phyloP scores from a whole-genome alignment of 768 basidiomycete genomes.

The Phylloporus sp. region DNA sequence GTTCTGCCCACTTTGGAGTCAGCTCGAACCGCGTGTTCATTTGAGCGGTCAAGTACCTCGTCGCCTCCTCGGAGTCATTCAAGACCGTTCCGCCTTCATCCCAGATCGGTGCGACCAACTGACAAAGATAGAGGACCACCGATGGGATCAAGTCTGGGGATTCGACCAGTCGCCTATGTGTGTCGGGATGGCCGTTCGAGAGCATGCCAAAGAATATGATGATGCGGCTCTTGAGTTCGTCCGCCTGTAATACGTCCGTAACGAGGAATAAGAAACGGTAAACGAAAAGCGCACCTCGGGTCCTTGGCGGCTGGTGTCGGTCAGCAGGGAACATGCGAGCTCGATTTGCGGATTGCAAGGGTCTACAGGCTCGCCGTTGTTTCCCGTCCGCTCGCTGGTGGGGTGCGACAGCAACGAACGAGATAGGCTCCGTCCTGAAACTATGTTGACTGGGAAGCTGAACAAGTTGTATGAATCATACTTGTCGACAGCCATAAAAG shows the following conservation, averaged over 20 bases:
- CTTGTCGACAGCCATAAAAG: slow-evolving; percentile 51
- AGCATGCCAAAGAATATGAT: slow-evolving; percentile 40
- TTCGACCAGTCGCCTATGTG: slow-evolving; percentile 35
- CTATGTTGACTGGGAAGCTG: slow-evolving; percentile 5
- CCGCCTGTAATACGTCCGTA: slow-evolving; percentile 25
- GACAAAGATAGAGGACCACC: slow-evolving; percentile 50
- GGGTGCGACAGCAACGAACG: slow-evolving; percentile 40
- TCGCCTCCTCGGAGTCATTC: slow-evolving; percentile 29
- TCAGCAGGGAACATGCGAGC: slow-evolving; percentile 44
- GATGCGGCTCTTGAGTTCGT: slow-evolving; percentile 34
- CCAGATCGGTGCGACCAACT: slow-evolving; percentile 56
- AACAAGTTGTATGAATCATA: slow-evolving; percentile 9
- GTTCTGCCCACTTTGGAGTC: slow-evolving; percentile 35
- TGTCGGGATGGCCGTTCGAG: slow-evolving; percentile 36
- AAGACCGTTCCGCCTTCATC: slow-evolving; percentile 51
- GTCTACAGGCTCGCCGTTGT: slow-evolving; percentile 22
- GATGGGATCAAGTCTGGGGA: slow-evolving; percentile 62
- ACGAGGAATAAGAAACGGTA: neutral
- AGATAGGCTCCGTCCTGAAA: slow-evolving; percentile 41
- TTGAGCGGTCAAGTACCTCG: slow-evolving; percentile 19
- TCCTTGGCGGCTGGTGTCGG: slow-evolving; percentile 37
- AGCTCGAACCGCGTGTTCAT: neutral
- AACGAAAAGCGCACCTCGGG: slow-evolving; percentile 34
- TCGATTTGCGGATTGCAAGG: slow-evolving; percentile 40
- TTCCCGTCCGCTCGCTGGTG: slow-evolving; percentile 17